A percentile compares a stretch with the other conserved stretches of the same genome.
Conservation (phyloP, 2,329 filamentous ascomycete species). For the Didymella glomerata region DNA sequence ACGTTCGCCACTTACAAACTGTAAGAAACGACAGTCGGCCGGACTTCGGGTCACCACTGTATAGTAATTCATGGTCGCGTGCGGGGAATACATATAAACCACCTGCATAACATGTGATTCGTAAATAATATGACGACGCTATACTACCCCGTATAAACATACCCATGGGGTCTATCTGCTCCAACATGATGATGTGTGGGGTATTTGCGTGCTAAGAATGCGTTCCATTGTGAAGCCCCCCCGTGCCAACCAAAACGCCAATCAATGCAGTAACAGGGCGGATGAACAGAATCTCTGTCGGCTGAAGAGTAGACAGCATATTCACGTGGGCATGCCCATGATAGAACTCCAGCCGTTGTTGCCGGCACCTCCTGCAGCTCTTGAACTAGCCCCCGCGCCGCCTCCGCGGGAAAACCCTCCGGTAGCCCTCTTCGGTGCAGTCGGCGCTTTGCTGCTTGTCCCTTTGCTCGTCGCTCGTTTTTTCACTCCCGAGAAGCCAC, state of each 20-base stretch:
- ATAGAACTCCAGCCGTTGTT: conserved; percentile 26
- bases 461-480: conserved; percentile 28
- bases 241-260: conserved; percentile 8
- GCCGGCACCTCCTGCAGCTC: conserved; percentile 4
- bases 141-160: background rate
- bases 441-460: conserved; percentile 21
- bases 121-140: background rate
- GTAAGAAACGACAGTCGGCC: background rate
- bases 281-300: background rate
- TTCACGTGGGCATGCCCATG: conserved; percentile 43
- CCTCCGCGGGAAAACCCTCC: conserved; percentile 25
- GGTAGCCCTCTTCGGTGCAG: conserved; percentile 20
- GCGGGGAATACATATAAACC: background rate
- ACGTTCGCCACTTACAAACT: background rate
- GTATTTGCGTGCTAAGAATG: background rate
- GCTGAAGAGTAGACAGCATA: background rate
- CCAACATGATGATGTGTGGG: background rate
- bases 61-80: background rate
- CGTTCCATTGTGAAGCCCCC: background rate
- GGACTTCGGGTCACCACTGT: background rate
- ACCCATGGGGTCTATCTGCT: background rate
- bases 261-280: background rate
- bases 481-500: conserved; percentile 28
- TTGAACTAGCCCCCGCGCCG: conserved; percentile 8
- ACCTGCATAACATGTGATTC: background rate